Base-by-base conservation (phyloP, 306 rosid genomes). In the Elaeagnus macrophylla region DNA sequence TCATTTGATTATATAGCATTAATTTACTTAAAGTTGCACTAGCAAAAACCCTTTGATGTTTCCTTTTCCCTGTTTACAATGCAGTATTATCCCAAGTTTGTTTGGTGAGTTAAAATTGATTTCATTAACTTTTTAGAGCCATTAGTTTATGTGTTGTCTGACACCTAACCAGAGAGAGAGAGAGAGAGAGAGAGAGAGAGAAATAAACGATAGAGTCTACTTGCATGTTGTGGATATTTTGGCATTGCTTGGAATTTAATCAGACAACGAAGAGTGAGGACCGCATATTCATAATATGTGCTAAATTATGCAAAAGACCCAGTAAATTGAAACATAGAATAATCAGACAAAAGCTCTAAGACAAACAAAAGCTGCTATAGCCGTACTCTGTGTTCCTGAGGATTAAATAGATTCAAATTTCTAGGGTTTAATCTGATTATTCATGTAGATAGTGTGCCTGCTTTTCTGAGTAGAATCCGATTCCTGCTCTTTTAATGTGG, bases 231-330 rank as follows among this genome's bases (percentile, higher is more conserved):
- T 38, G 19, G 39, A 38, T 42, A 53, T 43, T 54, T 46, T 51
- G 53, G 12, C 16, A 35, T 62, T 57, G 65, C 78, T 62, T 67
- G 36, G 20, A 62, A 57, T 62, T 58, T 15, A 67, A 66, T 55
- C 67, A 54, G 25, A 67, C 49, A 20, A 20, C 46, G 36, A 6
- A 18, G 10, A 12, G 69, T 38, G 61, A n/a, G 72, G 61, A 66
- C 72, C 65, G 35, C 47, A 64, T 37, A 1, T 25, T 25, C 4
- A n/a, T n/a, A n/a, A n/a, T n/a, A n/a, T n/a, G n/a, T 25, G 32
- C 32, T 25, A 25, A 25, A 25, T 25, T 25, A 25, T 25, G 32
- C 32, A 25, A 5, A 25, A 25, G 2, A 25, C 32, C 32, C 32
- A 25, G 32, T 25, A 25, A 25, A 25, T 25, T 25, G 32, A 25